A percentile compares a stretch with the other conserved stretches of the same genome.
phyloP scores from a whole-genome alignment of 2,329 filamentous ascomycete species.

The Penicillium italicum region DNA sequence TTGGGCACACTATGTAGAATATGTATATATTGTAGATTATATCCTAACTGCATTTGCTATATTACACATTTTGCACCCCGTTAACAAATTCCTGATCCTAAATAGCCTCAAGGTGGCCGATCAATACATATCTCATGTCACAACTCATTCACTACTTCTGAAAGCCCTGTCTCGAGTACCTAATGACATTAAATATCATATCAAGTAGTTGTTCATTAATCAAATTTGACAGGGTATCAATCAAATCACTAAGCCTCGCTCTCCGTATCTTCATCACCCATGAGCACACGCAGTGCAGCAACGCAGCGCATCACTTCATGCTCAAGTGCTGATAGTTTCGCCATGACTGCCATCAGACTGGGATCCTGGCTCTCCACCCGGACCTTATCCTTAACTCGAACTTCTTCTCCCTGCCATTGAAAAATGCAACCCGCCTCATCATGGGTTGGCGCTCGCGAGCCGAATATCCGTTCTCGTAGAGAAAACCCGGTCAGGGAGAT shows the following conservation, averaged over 20 bases:
- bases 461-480: slow-evolving; percentile 55
- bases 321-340: slow-evolving; percentile 75
- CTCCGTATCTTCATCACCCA: slow-evolving; percentile 59
- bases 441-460: slow-evolving; percentile 58
- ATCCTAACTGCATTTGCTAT: too few relatives aligned
- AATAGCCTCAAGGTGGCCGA: not conserved
- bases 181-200: not conserved
- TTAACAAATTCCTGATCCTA: not conserved
- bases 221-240: slow-evolving; percentile 1
- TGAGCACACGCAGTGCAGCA: slow-evolving; percentile 70
- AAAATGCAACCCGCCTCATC: slow-evolving; percentile 80
- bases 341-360: slow-evolving; percentile 74
- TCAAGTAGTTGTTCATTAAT: not conserved
- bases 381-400: slow-evolving; percentile 85
- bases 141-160: not conserved
- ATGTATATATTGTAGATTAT: not conserved
- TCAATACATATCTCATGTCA: not conserved
- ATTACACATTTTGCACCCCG: too few relatives aligned
- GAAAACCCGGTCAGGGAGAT: slow-evolving; percentile 59
- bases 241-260: slow-evolving; percentile 26
- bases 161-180: not conserved
- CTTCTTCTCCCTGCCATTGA: slow-evolving; percentile 64
- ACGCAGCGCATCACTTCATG: slow-evolving; percentile 68
- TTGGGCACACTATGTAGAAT: too few relatives aligned
- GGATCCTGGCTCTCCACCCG: slow-evolving; percentile 86